phyloP scores from a whole-genome alignment of 108 stramenopile species.

The Discostella stelligeroides region DNA sequence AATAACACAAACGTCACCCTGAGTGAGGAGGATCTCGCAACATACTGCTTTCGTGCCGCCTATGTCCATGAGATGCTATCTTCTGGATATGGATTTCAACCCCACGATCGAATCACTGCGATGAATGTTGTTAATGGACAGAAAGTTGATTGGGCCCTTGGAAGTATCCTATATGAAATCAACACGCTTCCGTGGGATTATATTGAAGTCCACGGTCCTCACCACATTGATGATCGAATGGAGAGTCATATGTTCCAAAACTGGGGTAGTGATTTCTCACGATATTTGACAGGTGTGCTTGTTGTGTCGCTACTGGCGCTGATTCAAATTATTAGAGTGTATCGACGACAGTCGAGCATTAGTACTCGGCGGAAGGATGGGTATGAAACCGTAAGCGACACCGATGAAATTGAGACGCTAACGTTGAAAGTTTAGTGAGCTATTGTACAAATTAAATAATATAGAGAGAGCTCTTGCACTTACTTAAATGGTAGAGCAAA shows the following conservation, averaged over 20 bases:
- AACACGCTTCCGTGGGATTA: constrained; percentile 66
- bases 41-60: constrained; percentile 81
- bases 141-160: constrained; percentile 88
- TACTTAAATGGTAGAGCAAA: no score
- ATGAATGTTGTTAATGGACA: constrained; percentile 79
- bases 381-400: constrained; percentile 24
- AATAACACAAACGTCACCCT: constrained; percentile 5
- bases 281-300: constrained; percentile 15
- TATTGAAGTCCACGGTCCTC: constrained; percentile 23
- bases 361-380: constrained; percentile 8
- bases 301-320: constrained; percentile 11
- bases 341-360: constrained; percentile 16
- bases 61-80: constrained; percentile 70
- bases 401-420: constrained; percentile 11
- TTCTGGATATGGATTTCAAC: constrained; percentile 80
- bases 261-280: constrained; percentile 18
- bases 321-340: constrained; percentile 20
- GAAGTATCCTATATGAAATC: constrained; percentile 90
- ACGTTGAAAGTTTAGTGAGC: not conserved
- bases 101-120: constrained; percentile 66
- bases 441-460: no score
- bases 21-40: constrained; percentile 51
- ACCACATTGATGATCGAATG: constrained; percentile 18
- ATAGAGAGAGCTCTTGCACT: no score
- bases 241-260: constrained; percentile 6